Conservation (phyloP, 805 yeast species). For the Kodamaea nitidulidarum region DNA sequence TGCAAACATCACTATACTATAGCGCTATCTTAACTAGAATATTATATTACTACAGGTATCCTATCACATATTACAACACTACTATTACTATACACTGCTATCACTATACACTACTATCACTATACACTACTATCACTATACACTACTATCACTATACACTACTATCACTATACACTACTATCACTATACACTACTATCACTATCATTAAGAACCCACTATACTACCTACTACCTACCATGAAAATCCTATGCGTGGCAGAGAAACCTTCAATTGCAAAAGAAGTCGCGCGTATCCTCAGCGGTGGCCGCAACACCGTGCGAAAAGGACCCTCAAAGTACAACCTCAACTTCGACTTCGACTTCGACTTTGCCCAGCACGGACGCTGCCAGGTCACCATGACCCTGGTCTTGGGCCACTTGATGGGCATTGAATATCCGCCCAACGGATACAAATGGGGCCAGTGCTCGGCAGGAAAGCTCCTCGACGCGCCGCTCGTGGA, state of each 20-base stretch:
- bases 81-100: no score
- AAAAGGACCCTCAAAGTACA: constrained; percentile 53
- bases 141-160: no score
- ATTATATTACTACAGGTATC: no score
- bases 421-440: constrained; percentile 61
- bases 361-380: constrained; percentile 64
- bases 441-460: constrained; percentile 57
- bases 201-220: no score
- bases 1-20: no score
- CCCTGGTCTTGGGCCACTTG: constrained; percentile 88
- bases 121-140: no score
- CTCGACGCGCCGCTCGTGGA: constrained; percentile 67
- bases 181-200: no score
- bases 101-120: no score
- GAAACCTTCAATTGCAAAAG: constrained; percentile 90
- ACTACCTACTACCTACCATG: constrained; percentile 37
- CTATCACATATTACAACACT: no score
- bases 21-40: no score
- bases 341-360: constrained; percentile 74
- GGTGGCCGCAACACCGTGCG: constrained; percentile 59
- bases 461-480: constrained; percentile 57
- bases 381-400: constrained; percentile 77
- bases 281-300: constrained; percentile 68
- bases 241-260: constrained; percentile 92
- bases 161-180: no score